Evolutionary conservation across 2,329 filamentous ascomycete genomes (phyloP).

Genomic region (Chaetoscypha palmicola): DNA sequence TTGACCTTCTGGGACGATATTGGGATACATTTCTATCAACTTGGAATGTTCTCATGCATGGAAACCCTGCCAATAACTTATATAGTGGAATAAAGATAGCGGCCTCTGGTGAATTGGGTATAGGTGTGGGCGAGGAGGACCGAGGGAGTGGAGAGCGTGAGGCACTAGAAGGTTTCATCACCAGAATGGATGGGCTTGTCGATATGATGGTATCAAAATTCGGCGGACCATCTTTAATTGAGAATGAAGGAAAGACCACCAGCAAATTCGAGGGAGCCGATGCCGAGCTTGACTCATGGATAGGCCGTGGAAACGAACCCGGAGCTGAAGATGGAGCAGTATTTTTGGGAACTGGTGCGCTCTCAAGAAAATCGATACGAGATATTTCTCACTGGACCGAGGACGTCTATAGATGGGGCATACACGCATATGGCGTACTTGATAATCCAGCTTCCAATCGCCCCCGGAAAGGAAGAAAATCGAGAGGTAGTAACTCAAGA

Average conservation of each 20-base stretch:
- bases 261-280: slow-evolving; percentile 13
- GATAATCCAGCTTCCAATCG: slow-evolving; percentile 68
- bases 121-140: slow-evolving; percentile 93
- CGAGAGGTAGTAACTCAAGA: slow-evolving; percentile 32
- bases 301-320: slow-evolving; percentile 63
- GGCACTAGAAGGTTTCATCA: slow-evolving; percentile 82
- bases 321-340: slow-evolving; percentile 73
- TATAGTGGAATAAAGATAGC: slow-evolving; percentile 83
- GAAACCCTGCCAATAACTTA: slow-evolving; percentile 74
- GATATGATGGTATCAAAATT: slow-evolving; percentile 86
- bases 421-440: slow-evolving; percentile 75
- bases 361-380: slow-evolving; percentile 64
- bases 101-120: slow-evolving; percentile 81
- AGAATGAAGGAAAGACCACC: slow-evolving; percentile 27
- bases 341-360: slow-evolving; percentile 71
- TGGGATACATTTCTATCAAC: slow-evolving; percentile 65
- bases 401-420: slow-evolving; percentile 76
- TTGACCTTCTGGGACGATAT: slow-evolving; percentile 65
- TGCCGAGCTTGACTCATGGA: slow-evolving; percentile 47
- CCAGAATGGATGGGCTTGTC: slow-evolving; percentile 72
- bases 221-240: slow-evolving; percentile 39
- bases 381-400: slow-evolving; percentile 82
- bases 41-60: slow-evolving; percentile 88
- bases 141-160: slow-evolving; percentile 89
- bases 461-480: slow-evolving; percentile 32